These are phyloP conservation scores for Tylopilus vinaceipallidus DNA, from an alignment of 768 basidiomycete species.

Conservation along the genomic window DNA sequence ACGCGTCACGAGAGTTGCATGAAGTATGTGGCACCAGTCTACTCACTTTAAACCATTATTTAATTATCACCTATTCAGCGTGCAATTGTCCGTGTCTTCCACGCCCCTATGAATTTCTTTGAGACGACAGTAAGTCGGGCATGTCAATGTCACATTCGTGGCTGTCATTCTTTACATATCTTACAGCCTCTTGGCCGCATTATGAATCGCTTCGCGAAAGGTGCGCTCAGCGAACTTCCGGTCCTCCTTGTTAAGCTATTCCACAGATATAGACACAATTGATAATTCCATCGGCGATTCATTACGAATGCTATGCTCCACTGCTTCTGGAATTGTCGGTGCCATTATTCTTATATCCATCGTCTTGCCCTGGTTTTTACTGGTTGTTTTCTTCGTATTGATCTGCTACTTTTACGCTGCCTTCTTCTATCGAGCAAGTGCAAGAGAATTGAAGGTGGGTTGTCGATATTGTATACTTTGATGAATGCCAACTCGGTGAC, in stretches of 20 bases:
- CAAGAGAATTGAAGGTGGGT: conserved; percentile 78
- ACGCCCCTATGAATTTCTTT: conserved; percentile 88
- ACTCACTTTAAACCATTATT: background rate
- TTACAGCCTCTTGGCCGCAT: conserved; percentile 76
- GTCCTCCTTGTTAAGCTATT: background rate
- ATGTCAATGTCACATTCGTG: background rate
- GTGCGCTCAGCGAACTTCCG: conserved; percentile 26
- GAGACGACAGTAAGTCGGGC: conserved; percentile 64
- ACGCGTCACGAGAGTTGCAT: conserved; percentile 72
- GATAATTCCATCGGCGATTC: conserved; percentile 77
- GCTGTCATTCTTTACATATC: background rate
- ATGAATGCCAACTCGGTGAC: conserved; percentile 6
- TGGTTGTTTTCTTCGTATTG: conserved; percentile 61
- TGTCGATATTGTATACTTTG: background rate
- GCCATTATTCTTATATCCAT: conserved; percentile 78
- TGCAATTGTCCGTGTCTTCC: conserved; percentile 69
- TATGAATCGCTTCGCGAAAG: conserved; percentile 88
- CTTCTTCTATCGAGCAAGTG: conserved; percentile 80
- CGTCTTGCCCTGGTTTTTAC: conserved; percentile 80
- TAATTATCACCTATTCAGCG: conserved; percentile 32
- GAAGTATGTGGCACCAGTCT: conserved; percentile 33
- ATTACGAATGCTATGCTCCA: conserved; percentile 67
- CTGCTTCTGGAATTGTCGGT: conserved; percentile 64
- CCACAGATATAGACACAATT: conserved; percentile 68
- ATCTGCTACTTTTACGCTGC: conserved; percentile 69